These are phyloP conservation scores for Auriscalpium microsporum DNA, from an alignment of 768 basidiomycete genomes.

Conservation along the genomic window DNA sequence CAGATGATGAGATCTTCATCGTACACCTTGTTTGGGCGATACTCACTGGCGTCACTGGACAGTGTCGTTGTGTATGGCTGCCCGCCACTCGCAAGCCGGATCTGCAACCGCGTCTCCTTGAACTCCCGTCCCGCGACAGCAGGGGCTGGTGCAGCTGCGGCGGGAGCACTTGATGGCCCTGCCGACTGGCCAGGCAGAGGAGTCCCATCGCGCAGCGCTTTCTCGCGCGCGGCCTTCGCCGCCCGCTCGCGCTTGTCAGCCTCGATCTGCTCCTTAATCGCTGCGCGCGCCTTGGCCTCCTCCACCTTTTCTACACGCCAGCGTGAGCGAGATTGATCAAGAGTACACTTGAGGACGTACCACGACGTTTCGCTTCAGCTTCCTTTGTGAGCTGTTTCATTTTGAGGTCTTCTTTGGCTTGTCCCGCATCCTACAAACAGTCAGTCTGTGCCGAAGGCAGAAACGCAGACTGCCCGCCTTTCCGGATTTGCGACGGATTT, in stretches of 20 bases:
- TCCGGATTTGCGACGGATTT: constrained; percentile 76
- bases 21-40: neutral
- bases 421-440: constrained; percentile 49
- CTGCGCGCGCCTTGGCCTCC: constrained; percentile 78
- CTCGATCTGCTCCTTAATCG: constrained; percentile 90
- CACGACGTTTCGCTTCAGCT: constrained; percentile 70
- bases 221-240: constrained; percentile 83
- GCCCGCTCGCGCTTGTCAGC: constrained; percentile 86
- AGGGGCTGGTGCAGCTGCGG: constrained; percentile 24
- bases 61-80: constrained; percentile 75
- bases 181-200: constrained; percentile 25
- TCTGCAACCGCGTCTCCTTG: constrained; percentile 83
- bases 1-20: constrained; percentile 1
- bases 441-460: neutral
- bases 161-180: constrained; percentile 25
- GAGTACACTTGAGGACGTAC: constrained; percentile 31
- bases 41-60: constrained; percentile 70
- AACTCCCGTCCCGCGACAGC: constrained; percentile 60
- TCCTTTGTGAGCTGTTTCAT: constrained; percentile 78
- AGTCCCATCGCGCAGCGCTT: constrained; percentile 79
- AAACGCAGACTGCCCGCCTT: constrained; percentile 37
- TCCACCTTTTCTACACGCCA: constrained; percentile 72
- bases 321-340: neutral
- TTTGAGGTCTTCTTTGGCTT: constrained; percentile 68
- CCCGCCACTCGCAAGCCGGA: constrained; percentile 75